A percentile compares a stretch with the other conserved stretches of the same genome.
Conservation (phyloP, 768 basidiomycete genomes). For the Pisolithus marmoratus region DNA sequence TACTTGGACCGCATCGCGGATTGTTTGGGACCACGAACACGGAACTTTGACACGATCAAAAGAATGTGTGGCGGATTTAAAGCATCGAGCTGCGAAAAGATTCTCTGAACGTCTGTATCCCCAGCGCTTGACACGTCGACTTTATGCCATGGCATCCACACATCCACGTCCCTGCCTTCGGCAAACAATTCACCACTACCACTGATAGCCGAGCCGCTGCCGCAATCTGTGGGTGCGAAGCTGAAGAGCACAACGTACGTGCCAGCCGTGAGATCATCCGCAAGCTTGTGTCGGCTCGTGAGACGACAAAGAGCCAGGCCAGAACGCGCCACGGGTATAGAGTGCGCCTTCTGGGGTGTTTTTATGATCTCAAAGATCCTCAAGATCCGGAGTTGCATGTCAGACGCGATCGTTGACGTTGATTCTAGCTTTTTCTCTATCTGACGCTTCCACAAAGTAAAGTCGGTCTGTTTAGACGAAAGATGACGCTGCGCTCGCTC, state of each 20-base stretch:
- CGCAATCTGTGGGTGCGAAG: constrained; percentile 25
- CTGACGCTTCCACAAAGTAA: constrained; percentile 50
- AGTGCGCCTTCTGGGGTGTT: constrained; percentile 23
- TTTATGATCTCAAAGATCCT: constrained; percentile 35
- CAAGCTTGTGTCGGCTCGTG: constrained; percentile 13
- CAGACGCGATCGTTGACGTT: constrained; percentile 26
- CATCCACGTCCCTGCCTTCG: constrained; percentile 35
- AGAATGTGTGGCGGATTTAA: constrained; percentile 26
- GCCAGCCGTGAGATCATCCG: constrained; percentile 14
- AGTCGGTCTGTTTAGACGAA: constrained; percentile 38
- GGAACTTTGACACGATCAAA: constrained; percentile 26
- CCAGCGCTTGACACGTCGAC: constrained; percentile 20
- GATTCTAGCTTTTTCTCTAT: constrained; percentile 32
- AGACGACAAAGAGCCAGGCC: constrained; percentile 42
- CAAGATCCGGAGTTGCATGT: constrained; percentile 41
- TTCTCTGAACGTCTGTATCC: constrained; percentile 10
- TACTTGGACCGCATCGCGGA: no score
- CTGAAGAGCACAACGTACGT: constrained; percentile 34
- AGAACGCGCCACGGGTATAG: constrained; percentile 22
- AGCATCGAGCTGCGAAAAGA: constrained; percentile 18
- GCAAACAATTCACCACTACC: constrained; percentile 35
- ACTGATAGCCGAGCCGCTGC: constrained; percentile 23
- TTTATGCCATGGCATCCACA: constrained; percentile 51
- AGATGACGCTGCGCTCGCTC: constrained; percentile 41
- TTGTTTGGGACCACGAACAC: not conserved